Evolutionary conservation across 495 filamentous ascomycete species (phyloP), one percentile per base, ranked within the genome.

Genomic region (Acidiella bohemica): DNA sequence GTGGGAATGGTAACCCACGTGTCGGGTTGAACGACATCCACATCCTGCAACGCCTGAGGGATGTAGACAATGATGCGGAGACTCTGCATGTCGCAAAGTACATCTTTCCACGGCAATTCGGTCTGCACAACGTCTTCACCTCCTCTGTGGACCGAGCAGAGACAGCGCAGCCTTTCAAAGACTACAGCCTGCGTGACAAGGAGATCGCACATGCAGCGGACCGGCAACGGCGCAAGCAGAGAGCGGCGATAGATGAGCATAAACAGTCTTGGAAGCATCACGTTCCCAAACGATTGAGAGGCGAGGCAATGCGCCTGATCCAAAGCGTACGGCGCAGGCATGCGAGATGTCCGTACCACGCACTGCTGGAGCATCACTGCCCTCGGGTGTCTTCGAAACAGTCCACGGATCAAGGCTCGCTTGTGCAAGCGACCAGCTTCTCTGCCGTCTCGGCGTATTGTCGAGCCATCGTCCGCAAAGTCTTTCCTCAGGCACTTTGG

Each of bases 51-150:
- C 78, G 86, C 1, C 82, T 71, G 52, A 61, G 69, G 0, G 61
- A 72, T 24, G 39, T 56, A 4, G 52, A 63, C 5, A 67, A 71
- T 35, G 54, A 57, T n/a, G 49, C 61, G 3, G 67, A 80, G 36
- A 81, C 75, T 0, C 52, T 78, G 5, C 83, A 80, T 43, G 61
- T 95, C 19, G 72, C 93, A 73, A 85, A 84, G 61, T 88, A 97
- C 57, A 76, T 97, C 1, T 97, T 97, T 47, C 90, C 90, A 22
- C 69, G 80, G 14, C 85, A 96, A 55, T 95, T 93, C 54, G 74
- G 75, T 3, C 63, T 97, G 10, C 82, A 88, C 49, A 97, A 94
- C 60, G 83, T 80, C n/a, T 95, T 96, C 50, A 82, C 80, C 0
- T 75, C 73, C 1, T 55, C 62, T 9, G 64, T 79, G 11, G 70